Evolutionary conservation across 1,284 basidiomycete genomes (phyloP).

Genomic region (Microstroma glucosiphilum): DNA sequence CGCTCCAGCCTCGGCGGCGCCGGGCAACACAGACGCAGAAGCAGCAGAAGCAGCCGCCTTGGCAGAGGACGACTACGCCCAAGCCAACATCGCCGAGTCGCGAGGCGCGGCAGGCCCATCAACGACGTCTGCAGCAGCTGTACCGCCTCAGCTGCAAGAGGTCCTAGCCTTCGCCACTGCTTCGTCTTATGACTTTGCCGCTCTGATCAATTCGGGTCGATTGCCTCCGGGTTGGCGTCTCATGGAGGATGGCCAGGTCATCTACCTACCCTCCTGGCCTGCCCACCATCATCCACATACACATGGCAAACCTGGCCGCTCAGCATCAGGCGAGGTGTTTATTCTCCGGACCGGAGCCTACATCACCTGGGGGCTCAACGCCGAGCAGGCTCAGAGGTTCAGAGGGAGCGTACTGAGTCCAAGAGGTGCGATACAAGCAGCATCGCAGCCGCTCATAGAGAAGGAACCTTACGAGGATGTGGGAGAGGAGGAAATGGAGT

Average conservation of each 20-base stretch:
- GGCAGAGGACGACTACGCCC: background rate
- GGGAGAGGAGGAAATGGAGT: slow-evolving; percentile 49
- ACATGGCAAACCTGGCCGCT: background rate
- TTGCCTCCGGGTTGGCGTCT: slow-evolving; percentile 34
- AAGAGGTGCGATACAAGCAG: background rate
- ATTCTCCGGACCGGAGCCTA: slow-evolving; percentile 45
- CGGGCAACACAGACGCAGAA: background rate
- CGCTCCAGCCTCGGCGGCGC: background rate
- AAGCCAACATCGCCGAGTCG: background rate
- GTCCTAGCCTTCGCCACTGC: slow-evolving; percentile 44
- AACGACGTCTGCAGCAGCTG: background rate
- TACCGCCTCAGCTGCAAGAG: slow-evolving; percentile 14
- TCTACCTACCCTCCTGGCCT: slow-evolving; percentile 45
- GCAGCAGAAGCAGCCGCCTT: background rate
- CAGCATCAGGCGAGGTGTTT: slow-evolving; percentile 36
- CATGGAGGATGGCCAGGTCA: slow-evolving; percentile 45
- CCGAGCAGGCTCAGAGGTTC: slow-evolving; percentile 34
- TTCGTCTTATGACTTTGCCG: slow-evolving; percentile 37
- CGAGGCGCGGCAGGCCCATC: background rate
- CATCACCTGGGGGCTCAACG: slow-evolving; percentile 44
- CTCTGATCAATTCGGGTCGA: slow-evolving; percentile 26
- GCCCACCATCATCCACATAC: slow-evolving; percentile 5
- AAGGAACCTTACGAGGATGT: slow-evolving; percentile 26
- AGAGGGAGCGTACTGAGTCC: slow-evolving; percentile 30
- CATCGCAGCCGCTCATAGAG: slow-evolving; percentile 24